Evolutionary conservation across 2,329 filamentous ascomycete genomes (phyloP).

Genomic region (Gaeumannomyces sp.): DNA sequence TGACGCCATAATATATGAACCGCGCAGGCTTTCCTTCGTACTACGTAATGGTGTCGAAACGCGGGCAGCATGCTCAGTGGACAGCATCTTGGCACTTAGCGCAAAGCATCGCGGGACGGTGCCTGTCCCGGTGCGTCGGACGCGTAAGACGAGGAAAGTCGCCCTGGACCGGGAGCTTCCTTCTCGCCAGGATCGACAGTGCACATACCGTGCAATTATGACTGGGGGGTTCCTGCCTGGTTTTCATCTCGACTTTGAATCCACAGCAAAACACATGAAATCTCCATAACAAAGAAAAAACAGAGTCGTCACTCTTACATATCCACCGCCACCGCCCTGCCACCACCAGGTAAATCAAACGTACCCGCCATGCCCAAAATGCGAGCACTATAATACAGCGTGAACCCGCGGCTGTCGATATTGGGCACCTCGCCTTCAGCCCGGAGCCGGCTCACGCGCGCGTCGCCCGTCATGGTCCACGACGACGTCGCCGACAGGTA

Average conservation of each 20-base stretch:
- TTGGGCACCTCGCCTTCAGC: background rate
- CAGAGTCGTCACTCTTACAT: background rate
- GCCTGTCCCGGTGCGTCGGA: background rate
- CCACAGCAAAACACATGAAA: background rate
- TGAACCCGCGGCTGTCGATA: slow-evolving; percentile 6
- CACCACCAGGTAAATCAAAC: background rate
- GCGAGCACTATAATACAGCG: background rate
- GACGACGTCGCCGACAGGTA: background rate
- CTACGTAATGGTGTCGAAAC: background rate
- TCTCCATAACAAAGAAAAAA: background rate
- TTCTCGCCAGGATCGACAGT: background rate
- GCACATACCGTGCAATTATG: background rate
- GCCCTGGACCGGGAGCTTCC: background rate
- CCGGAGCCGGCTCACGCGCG: background rate
- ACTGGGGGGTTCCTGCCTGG: too few relatives aligned
- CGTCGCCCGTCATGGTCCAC: slow-evolving; percentile 6
- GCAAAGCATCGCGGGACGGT: background rate
- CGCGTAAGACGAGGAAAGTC: background rate
- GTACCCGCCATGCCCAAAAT: background rate
- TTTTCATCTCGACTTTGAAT: background rate
- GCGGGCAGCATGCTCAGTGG: background rate
- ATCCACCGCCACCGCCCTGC: background rate
- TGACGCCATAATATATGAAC: background rate
- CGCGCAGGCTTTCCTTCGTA: background rate
- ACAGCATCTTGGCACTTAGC: background rate